Evolutionary conservation across 129 eudicot genomes (phyloP).

Genomic region (Flaveria trinervia): DNA sequence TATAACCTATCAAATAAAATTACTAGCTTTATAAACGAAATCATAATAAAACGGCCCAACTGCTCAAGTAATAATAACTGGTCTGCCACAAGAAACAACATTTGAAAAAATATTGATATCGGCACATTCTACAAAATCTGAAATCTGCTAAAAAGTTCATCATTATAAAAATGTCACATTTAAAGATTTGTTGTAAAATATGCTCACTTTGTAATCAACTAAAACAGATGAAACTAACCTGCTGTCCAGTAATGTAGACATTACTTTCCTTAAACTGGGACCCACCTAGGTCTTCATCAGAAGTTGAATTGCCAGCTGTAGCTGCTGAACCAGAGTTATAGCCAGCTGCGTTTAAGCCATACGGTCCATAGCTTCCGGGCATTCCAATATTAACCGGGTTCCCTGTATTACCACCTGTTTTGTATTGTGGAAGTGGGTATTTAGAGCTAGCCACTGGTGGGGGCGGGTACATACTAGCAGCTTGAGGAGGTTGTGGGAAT

Average conservation of each 20-base stretch:
- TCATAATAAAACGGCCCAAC: neutral
- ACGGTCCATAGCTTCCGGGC: constrained; percentile 68
- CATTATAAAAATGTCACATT: neutral
- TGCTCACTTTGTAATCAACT: neutral
- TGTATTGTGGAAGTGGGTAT: constrained; percentile 68
- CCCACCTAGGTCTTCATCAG: constrained; percentile 66
- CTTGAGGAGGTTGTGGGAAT: constrained; percentile 81
- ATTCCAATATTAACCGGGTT: constrained; percentile 54
- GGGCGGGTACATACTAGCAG: constrained; percentile 58
- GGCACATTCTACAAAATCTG: too few relatives aligned
- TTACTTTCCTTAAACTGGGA: constrained; percentile 78
- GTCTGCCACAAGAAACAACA: neutral
- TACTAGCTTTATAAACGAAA: neutral
- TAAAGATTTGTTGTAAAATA: neutral
- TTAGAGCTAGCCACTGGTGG: constrained; percentile 57
- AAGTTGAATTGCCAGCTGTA: constrained; percentile 55
- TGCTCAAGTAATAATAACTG: neutral
- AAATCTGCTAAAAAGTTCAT: neutral
- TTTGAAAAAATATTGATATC: neutral
- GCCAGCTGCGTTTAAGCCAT: constrained; percentile 57
- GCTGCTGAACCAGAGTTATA: constrained; percentile 52
- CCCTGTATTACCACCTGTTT: constrained; percentile 58
- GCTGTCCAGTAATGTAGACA: constrained; percentile 64
- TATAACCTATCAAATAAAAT: neutral
- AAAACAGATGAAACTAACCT: constrained; percentile 49